Evolutionary conservation across 2,329 filamentous ascomycete genomes (phyloP).

Genomic region (Rosellinia necatrix): DNA sequence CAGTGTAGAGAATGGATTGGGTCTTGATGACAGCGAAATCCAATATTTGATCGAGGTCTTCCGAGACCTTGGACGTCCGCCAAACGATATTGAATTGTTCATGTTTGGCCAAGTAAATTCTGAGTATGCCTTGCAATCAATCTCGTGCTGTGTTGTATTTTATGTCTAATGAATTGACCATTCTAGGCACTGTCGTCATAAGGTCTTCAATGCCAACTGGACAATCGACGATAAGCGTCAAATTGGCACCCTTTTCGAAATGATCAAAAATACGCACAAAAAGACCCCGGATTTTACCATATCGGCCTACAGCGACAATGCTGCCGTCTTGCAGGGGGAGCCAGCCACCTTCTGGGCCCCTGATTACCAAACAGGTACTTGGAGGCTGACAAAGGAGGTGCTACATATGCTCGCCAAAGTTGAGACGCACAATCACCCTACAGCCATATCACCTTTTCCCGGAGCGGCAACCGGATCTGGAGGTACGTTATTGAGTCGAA

Average conservation of each 20-base stretch:
- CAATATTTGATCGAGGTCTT: slow-evolving; percentile 91
- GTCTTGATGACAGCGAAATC: slow-evolving; percentile 86
- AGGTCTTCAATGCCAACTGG: slow-evolving; percentile 89
- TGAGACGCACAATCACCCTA: slow-evolving; percentile 97
- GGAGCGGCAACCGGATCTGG: slow-evolving; percentile 95
- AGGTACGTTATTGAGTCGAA: slow-evolving; percentile 50
- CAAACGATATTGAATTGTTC: slow-evolving; percentile 91
- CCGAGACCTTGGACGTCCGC: slow-evolving; percentile 62
- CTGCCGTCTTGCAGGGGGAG: slow-evolving; percentile 82
- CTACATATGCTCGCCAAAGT: slow-evolving; percentile 92
- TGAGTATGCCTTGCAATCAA: slow-evolving; percentile 64
- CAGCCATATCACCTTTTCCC: slow-evolving; percentile 77
- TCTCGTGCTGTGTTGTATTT: not conserved
- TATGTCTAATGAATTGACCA: slow-evolving; percentile 6
- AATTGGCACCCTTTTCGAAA: slow-evolving; percentile 82
- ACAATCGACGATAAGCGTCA: slow-evolving; percentile 86
- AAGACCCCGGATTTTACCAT: slow-evolving; percentile 80
- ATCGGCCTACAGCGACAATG: slow-evolving; percentile 97
- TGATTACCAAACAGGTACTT: slow-evolving; percentile 82
- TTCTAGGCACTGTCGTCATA: slow-evolving; percentile 35
- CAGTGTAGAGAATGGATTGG: slow-evolving; percentile 82
- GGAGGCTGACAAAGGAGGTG: slow-evolving; percentile 83
- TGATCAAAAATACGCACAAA: slow-evolving; percentile 96
- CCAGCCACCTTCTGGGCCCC: slow-evolving; percentile 83
- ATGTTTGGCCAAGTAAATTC: slow-evolving; percentile 99